Base-by-base conservation (phyloP, 2,329 filamentous ascomycete species). In the Fusarium oligoseptatum region DNA sequence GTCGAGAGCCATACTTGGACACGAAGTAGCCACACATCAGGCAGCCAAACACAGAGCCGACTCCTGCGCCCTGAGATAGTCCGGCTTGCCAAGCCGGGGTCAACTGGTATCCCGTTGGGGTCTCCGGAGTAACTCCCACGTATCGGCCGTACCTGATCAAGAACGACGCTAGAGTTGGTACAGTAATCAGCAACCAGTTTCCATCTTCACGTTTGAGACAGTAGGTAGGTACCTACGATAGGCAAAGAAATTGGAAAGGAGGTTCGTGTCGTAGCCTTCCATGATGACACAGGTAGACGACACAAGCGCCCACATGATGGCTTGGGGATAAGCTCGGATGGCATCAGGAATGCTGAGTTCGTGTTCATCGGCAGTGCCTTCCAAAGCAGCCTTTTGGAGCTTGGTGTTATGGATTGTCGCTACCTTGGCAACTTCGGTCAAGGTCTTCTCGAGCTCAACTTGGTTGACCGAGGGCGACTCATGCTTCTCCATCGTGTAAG, bases 31-130 rank as follows among this genome's bases (percentile, higher is more conserved):
- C 88, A 71, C 85, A 86, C 37, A 87, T 65, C 32, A 86, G 79
- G 7, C 86, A 80, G 3, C 87, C 88, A 6, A 88, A 57, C 17
- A 89, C 85, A 43, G 84, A 82, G 3, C 88, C 88, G 10, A 85
- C 82, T 22, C 82, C 78, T 0, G 83, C 81, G 3, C 82, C 86
- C 45, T 85, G 85, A 50, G 80, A 80, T 2, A 89, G 76, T 0
- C 82, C 87, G 3, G 86, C 83, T 75, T 89, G 87, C 88, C 88
- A 89, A 2, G 83, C 72, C 0, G 85, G 83, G 0, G 84, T 80
- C 36, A 89, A 79, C 71, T 88, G 78, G 65, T 81, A 78, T 34
- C 67, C 55, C 41, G 69, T 63, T n/a, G 69, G 71, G n/a, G 66
- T 64, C 9, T 66, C 78, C 34, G 50, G 50, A n/a, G 50, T 55